Percentiles rank a stretch among this genome's conserved stretches.
These are phyloP conservation scores for Thelonectria olida DNA, from an alignment of 2,329 filamentous ascomycete genomes.

Conservation along the genomic window DNA sequence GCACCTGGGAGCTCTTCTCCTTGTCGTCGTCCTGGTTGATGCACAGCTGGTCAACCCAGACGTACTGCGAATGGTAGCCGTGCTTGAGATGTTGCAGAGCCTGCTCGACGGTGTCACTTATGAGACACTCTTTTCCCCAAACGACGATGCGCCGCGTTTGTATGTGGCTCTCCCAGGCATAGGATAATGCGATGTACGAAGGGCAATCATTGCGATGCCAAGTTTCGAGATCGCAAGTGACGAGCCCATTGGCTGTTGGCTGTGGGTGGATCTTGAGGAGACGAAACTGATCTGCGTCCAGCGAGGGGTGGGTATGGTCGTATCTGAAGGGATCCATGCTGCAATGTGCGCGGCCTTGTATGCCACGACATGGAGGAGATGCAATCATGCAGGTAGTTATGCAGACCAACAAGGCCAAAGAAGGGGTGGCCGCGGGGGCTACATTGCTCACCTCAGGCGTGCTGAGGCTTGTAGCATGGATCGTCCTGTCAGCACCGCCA, in stretches of 20 bases:
- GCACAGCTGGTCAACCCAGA: conserved; percentile 27
- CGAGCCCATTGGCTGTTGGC: background rate
- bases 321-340: background rate
- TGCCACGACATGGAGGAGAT: no score
- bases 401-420: no score
- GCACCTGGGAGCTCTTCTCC: conserved; percentile 24
- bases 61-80: background rate
- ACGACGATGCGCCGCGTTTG: background rate
- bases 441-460: no score
- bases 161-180: conserved; percentile 1
- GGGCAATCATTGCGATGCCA: background rate
- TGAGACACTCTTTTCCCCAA: background rate
- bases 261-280: background rate
- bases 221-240: background rate
- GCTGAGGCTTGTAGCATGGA: no score
- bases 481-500: no score
- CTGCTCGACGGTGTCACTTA: conserved; percentile 3
- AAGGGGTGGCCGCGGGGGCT: no score
- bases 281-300: background rate
- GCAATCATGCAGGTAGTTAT: no score
- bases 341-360: no score
- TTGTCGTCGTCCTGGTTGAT: conserved; percentile 22
- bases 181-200: conserved; percentile 5
- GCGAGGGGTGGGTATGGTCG: background rate
- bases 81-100: conserved; percentile 1